Evolutionary conservation across 495 filamentous ascomycete genomes (phyloP), one percentile per base, ranked within the genome.

Genomic region (Lasiosphaeris hirsuta): DNA sequence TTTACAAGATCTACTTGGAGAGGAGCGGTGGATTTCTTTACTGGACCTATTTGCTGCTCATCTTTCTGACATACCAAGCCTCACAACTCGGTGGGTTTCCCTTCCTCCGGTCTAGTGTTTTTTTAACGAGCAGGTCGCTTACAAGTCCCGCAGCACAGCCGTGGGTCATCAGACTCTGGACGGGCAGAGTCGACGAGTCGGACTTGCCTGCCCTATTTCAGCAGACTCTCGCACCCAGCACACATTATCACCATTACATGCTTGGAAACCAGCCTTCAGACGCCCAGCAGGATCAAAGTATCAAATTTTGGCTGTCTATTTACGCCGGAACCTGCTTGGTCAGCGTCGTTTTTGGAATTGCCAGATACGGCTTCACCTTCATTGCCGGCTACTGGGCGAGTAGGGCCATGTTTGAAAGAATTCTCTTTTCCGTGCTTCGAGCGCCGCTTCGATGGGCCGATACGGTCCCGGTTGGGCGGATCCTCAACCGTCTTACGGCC

Each of bases 401-500:
- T 0, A 75, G 79, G 45, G 68, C 64, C 17, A 68, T 90, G 6
- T 90, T 89, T 60, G 77, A 84, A 10, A 70, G 74, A 11, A 70
- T 89, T 38, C 79, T 79, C n/a, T 81, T 74, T 50, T 71, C 77
- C 1, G 77, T 92, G 7, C 74, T 91, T 0, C 81, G 85, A 14
- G 81, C 87, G 7, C 87, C 87, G 0, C 67, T 88, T 1, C 72
- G 84, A 53, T 92, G 87, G 85, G 71, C 90, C 9, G 88, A 92
- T 63, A 90, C 87, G 0, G 84, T 88, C 0, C 88, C 88, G 0
- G 69, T 87, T 0, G 88, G 88, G 3, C 80, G 87, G 15, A 81
- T 90, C 43, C 69, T 90, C 5, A 92, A 91, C 66, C 78, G 88
- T 11, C 90, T 92, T 58, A 87, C 86, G 0, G 77, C 85, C 3